Evolutionary conservation across 257 asterid genomes (phyloP).

Genomic region (Primulina eburnea): DNA sequence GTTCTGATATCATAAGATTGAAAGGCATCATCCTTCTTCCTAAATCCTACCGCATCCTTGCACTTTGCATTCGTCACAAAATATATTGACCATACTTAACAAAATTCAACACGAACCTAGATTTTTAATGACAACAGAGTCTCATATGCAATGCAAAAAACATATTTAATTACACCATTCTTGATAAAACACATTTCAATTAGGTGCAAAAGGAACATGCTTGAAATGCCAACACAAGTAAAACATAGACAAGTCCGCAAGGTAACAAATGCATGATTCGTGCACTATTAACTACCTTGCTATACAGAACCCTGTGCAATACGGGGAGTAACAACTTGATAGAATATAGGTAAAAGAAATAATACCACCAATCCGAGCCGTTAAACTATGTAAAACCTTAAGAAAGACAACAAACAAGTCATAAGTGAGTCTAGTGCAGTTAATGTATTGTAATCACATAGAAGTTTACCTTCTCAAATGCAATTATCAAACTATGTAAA

Average conservation of each 20-base stretch:
- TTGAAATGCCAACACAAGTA: not conserved
- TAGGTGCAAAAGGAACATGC: not conserved
- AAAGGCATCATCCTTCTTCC: not conserved
- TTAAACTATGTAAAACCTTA: not conserved
- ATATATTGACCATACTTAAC: not conserved
- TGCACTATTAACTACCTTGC: not conserved
- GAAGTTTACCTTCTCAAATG: constrained; percentile 77
- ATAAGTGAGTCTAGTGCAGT: not conserved
- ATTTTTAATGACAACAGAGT: not conserved
- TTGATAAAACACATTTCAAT: not conserved
- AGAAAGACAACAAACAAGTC: not conserved
- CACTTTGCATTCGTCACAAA: not conserved
- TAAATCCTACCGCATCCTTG: not conserved
- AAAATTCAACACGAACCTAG: constrained; percentile 16
- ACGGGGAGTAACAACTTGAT: not conserved
- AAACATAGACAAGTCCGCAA: not conserved
- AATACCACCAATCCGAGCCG: not conserved
- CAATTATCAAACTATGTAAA: not conserved
- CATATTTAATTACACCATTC: not conserved
- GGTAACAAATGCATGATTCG: constrained; percentile 1
- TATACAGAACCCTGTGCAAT: not conserved
- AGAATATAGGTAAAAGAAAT: not conserved
- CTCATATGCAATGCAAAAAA: constrained; percentile 2
- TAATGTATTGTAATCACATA: not conserved
- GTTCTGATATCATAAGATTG: not conserved